Evolutionary conservation across 192 early-diverging fungal species (phyloP).

Genomic region (Funneliformis mosseae): DNA sequence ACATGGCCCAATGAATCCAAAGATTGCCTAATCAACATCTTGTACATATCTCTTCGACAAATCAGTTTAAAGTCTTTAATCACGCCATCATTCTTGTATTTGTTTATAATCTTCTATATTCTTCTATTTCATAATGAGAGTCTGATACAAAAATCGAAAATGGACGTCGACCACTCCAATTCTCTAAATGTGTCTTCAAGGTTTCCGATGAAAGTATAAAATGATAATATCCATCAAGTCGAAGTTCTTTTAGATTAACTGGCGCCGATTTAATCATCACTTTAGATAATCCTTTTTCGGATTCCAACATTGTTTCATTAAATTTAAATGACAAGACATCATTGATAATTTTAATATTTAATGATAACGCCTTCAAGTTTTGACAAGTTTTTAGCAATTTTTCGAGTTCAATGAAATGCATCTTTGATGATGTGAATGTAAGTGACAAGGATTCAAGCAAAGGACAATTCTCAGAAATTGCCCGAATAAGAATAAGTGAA

Average conservation of each 20-base stretch:
- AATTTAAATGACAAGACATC: too few relatives aligned
- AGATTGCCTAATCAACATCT: too few relatives aligned
- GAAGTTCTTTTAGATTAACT: background rate
- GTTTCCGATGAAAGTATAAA: background rate
- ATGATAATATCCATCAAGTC: background rate
- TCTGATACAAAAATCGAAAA: background rate
- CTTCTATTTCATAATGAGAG: background rate
- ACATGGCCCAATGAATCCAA: too few relatives aligned
- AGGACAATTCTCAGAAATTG: too few relatives aligned
- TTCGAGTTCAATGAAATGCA: too few relatives aligned
- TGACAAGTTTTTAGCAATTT: background rate
- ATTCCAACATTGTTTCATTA: too few relatives aligned
- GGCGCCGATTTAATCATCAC: background rate
- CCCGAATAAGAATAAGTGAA: too few relatives aligned
- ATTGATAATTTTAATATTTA: too few relatives aligned
- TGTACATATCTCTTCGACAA: too few relatives aligned
- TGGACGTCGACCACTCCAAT: background rate
- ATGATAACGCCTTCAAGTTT: background rate
- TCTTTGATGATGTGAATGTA: too few relatives aligned
- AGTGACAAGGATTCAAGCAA: too few relatives aligned
- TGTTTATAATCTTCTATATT: background rate
- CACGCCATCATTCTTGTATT: background rate
- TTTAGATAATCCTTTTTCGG: background rate
- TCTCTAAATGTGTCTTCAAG: background rate
- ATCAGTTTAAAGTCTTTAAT: background rate